Evolutionary conservation across 345 rosid species (phyloP), one percentile per base, ranked within the genome.

Genomic region (Fremontodendron californicum): DNA sequence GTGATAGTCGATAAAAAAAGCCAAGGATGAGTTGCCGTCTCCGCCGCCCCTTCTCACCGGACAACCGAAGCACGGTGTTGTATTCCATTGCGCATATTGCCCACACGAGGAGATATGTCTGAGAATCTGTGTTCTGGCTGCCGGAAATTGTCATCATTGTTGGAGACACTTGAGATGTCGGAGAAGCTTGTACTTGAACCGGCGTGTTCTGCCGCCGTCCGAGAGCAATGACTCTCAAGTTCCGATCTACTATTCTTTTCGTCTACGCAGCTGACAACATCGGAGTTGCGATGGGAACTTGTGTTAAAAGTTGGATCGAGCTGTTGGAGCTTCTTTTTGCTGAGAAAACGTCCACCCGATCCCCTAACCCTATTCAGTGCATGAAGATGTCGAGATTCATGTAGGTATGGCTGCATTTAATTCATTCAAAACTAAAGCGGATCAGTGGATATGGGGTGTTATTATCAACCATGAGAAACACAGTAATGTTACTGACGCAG

Each of bases 331-430:
- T 88, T 83, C 76, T 88, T 91, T 15, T 78, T 74, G 82, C 88
- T 84, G 63, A 94, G 91, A 77, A 94, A 94, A 21, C 96, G 92
- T 31, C 93, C 97, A 7, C 98, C 92, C 0, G 93, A 83, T 54
- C 96, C 98, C 75, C 97, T 87, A 7, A 92, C 90, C 78, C 96
- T 89, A 76, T 86, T 88, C 29, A 90, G 71, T 46, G 97, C 98
- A 86, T 94, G 98, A 23, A 75, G 83, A 80, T 94, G 98, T 49
- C 96, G 88, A 71, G 98, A 92, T 80, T 94, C 94, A 1, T 92
- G 97, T 77, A 94, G 96, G 82, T 94, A 94, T 1, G 91, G 94
- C 97, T 94, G 88, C 85, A 81, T 46, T 23, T 29, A 48, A 9
- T 58, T 31, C n/a, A 9, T 58, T 31, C n/a, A 48, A 51, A 62